These are phyloP conservation scores for Calonectria pauciramosa DNA, from an alignment of 2,329 filamentous ascomycete genomes.

Conservation along the genomic window DNA sequence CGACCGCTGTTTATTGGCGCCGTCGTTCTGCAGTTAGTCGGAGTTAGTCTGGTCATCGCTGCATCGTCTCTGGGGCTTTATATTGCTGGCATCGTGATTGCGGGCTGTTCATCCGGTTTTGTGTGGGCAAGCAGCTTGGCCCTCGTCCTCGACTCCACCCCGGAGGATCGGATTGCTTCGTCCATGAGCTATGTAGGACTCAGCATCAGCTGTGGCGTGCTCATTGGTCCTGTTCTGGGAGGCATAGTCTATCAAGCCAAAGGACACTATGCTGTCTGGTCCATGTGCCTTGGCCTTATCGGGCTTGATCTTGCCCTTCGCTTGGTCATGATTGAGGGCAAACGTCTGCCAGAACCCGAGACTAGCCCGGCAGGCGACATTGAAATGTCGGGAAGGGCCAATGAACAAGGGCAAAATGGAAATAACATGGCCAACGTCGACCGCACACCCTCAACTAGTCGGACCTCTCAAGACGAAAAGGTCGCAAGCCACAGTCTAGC, in stretches of 20 bases:
- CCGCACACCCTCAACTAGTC: neutral
- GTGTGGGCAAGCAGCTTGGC: neutral
- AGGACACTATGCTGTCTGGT: neutral
- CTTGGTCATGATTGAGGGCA: neutral
- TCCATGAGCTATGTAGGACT: neutral
- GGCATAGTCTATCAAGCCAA: neutral
- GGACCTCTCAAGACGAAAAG: neutral
- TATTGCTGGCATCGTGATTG: neutral
- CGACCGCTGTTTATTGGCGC: neutral
- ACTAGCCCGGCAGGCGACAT: neutral
- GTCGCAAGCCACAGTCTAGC: neutral
- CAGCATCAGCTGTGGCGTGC: neutral
- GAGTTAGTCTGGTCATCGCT: neutral
- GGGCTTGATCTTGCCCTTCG: neutral
- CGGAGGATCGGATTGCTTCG: neutral
- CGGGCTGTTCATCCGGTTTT: neutral
- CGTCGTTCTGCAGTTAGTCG: neutral
- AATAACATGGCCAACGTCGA: neutral
- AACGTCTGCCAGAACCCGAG: too few relatives aligned
- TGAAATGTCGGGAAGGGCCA: neutral
- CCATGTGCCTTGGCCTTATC: neutral
- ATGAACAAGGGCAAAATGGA: neutral
- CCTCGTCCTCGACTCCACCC: neutral
- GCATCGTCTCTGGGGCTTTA: neutral
- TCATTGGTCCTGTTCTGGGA: neutral